Percentiles rank a stretch among this genome's conserved stretches.
Conservation (phyloP, 129 eudicot genomes). For the Flaveria trinervia region DNA sequence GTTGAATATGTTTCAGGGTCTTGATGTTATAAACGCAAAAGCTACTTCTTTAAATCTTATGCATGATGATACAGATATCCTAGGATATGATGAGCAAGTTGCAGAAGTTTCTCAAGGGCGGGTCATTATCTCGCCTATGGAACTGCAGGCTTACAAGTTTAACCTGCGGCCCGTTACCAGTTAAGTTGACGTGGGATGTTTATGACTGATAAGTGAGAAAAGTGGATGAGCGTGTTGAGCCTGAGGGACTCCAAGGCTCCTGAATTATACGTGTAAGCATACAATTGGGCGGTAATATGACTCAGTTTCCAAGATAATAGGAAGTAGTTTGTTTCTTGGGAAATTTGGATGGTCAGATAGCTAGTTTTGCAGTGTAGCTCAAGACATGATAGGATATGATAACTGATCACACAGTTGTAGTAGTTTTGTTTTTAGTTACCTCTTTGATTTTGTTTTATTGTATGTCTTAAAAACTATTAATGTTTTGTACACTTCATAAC, state of each 20-base stretch:
- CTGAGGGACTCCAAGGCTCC: background rate
- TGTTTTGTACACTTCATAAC: slow-evolving; percentile 36
- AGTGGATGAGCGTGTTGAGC: background rate
- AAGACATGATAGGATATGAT: slow-evolving; percentile 20
- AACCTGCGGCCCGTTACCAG: slow-evolving; percentile 50
- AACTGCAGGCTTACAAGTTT: slow-evolving; percentile 84
- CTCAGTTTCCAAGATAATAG: background rate
- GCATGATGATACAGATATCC: slow-evolving; percentile 89
- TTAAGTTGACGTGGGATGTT: slow-evolving; percentile 8
- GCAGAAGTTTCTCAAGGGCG: slow-evolving; percentile 78
- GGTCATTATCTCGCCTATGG: slow-evolving; percentile 83
- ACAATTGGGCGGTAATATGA: slow-evolving; percentile 8
- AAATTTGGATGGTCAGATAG: slow-evolving; percentile 1
- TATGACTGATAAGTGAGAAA: background rate
- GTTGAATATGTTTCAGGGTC: slow-evolving; percentile 68
- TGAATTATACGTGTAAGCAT: background rate
- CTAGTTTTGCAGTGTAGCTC: slow-evolving; percentile 19
- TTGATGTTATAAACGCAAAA: slow-evolving; percentile 68
- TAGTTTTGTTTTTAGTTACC: slow-evolving; percentile 6
- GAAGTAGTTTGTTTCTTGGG: background rate
- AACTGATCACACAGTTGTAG: slow-evolving; percentile 16
- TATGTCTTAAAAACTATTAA: slow-evolving; percentile 19
- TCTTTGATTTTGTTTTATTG: slow-evolving; percentile 29
- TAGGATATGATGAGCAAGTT: slow-evolving; percentile 67
- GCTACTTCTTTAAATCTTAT: slow-evolving; percentile 81